A percentile compares a stretch with the other conserved stretches of the same genome.
Evolutionary conservation across 2,329 filamentous ascomycete genomes (phyloP).

Genomic region (Mycosphaerella sp.): DNA sequence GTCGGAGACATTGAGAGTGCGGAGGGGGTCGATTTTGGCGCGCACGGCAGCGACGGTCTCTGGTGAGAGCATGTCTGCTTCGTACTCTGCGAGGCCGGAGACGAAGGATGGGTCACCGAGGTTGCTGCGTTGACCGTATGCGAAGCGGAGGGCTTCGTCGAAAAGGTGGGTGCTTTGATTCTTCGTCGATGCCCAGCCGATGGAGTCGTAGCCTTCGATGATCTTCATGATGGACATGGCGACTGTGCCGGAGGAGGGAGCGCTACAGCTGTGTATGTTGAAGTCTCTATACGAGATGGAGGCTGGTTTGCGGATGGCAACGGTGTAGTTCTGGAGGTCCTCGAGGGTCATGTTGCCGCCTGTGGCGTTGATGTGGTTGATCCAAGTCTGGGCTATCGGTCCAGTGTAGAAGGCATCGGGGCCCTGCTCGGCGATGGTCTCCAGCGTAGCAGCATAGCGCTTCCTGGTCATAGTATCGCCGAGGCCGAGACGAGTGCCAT

Average conservation of each 20-base stretch:
- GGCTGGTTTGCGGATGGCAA: conserved; percentile 58
- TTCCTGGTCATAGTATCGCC: conserved; percentile 75
- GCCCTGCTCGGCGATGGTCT: conserved; percentile 68
- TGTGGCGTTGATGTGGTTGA: conserved; percentile 58
- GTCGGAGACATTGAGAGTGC: conserved; percentile 63
- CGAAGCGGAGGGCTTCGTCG: conserved; percentile 84
- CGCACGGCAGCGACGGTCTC: conserved; percentile 56
- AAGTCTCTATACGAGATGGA: conserved; percentile 55
- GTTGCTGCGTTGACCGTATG: conserved; percentile 67
- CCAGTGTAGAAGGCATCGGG: conserved; percentile 69
- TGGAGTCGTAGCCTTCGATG: conserved; percentile 65
- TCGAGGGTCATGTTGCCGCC: conserved; percentile 83
- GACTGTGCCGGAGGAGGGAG: conserved; percentile 73
- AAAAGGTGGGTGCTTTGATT: conserved; percentile 75
- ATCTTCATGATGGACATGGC: conserved; percentile 73
- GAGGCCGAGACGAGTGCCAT: conserved; percentile 63
- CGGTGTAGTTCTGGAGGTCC: conserved; percentile 68
- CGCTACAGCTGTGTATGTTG: conserved; percentile 61
- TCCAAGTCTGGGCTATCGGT: conserved; percentile 65
- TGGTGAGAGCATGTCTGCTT: conserved; percentile 61
- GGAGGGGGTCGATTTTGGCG: conserved; percentile 62
- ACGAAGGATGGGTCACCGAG: conserved; percentile 80
- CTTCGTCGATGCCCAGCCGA: conserved; percentile 51
- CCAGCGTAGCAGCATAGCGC: conserved; percentile 73
- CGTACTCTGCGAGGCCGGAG: conserved; percentile 54